Base-by-base conservation (phyloP, 1,284 basidiomycete genomes). In the Ceratobasidium sp. region DNA sequence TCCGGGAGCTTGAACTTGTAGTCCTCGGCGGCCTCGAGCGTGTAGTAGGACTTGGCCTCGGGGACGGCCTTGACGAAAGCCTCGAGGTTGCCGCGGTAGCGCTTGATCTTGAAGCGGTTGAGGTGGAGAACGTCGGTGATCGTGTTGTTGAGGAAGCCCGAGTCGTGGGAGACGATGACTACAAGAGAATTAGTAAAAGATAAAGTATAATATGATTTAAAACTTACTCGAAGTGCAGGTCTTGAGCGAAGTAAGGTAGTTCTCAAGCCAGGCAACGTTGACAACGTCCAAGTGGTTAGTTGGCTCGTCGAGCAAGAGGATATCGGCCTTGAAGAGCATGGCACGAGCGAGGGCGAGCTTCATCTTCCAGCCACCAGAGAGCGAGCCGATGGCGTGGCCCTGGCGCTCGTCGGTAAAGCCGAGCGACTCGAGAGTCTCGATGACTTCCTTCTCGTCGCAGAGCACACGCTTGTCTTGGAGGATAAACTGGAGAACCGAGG, bases 341-440 rank as follows among this genome's bases (percentile, higher is more conserved):
- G 98, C 98, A 82, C 98, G 93, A 78, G 98, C 98, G 79, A 99
- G 92, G 44, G 97, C 98, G 81, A 99, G 93, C 91, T 99, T 99
- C 98, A 99, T 99, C 91, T 99, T 98, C 98, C 98, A 99, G 89
- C 98, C 98, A 91, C 98, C 98, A 68, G 97, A 99, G 76, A 99
- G 89, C 80, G 92, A 93, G 81, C 96, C 95, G 81, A 98, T 98
- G 61, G 95, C 87, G 81, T 94, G 89, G 82, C 87, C 87, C 87
- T 98, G 96, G 82, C 96, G 92, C 84, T 93, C 93, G 79, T 93
- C 93, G 80, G 88, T 91, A 91, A 98, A 98, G 81, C 96, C 96
- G 85, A 98, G 96, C 79, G 94, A 93, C 62, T 92, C 91, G 80
- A 98, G 92, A 76, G 94, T 95, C 85, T 92, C 90, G 78, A 92